Percentiles rank a stretch among this genome's conserved stretches.
These are phyloP conservation scores for Yamadazyma paraphyllophila DNA, from an alignment of 805 yeast species.

Conservation along the genomic window DNA sequence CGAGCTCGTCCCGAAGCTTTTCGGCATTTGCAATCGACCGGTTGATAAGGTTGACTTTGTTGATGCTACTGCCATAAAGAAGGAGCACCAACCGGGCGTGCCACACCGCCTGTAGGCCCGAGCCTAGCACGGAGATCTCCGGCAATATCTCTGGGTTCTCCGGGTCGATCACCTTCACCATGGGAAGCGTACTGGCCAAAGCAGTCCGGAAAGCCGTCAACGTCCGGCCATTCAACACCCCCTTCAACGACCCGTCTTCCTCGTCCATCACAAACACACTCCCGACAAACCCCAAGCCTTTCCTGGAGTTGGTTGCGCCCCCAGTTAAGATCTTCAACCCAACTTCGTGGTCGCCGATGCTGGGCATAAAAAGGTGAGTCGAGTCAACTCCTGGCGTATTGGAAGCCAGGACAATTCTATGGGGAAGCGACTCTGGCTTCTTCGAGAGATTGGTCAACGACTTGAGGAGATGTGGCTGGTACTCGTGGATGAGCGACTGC, in stretches of 20 bases:
- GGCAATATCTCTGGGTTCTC: constrained; percentile 23
- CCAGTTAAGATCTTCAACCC: constrained; percentile 64
- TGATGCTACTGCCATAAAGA: constrained; percentile 32
- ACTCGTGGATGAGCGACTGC: constrained; percentile 2
- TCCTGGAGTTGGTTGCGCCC: constrained; percentile 34
- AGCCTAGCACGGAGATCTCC: constrained; percentile 49
- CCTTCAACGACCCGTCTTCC: constrained; percentile 48
- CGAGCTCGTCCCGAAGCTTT: constrained; percentile 23
- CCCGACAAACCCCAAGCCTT: constrained; percentile 56
- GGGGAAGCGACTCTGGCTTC: constrained; percentile 41
- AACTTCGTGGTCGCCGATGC: constrained; percentile 48
- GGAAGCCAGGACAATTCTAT: constrained; percentile 46
- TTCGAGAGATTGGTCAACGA: neutral
- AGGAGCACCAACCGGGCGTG: constrained; percentile 46
- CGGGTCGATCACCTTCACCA: constrained; percentile 31
- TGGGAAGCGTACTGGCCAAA: constrained; percentile 49
- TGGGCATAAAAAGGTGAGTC: constrained; percentile 64
- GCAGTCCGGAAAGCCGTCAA: constrained; percentile 71
- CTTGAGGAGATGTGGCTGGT: constrained; percentile 7
- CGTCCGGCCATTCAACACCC: constrained; percentile 55
- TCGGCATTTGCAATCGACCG: constrained; percentile 43
- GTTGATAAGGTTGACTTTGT: constrained; percentile 45
- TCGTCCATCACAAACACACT: constrained; percentile 51
- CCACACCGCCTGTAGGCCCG: constrained; percentile 67
- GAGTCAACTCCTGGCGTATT: constrained; percentile 32